Conservation (phyloP, 108 stramenopile species). For the Skeletonema grethae region DNA sequence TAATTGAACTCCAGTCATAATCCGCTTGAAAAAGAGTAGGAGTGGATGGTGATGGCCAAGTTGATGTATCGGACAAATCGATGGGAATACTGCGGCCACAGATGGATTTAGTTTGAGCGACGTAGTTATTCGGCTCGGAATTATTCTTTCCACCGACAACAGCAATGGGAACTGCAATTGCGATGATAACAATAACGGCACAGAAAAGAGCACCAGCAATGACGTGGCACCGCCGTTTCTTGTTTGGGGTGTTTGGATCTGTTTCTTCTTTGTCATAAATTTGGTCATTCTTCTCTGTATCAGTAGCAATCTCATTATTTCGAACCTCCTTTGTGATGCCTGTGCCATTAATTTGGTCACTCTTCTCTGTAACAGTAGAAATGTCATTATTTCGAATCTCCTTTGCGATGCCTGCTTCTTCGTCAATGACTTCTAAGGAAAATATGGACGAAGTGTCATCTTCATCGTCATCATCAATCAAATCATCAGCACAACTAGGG, state of each 20-base stretch:
- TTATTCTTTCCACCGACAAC: not conserved
- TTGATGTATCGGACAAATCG: not conserved
- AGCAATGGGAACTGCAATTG: not conserved
- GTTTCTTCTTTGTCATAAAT: not conserved
- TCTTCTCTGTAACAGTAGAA: no score
- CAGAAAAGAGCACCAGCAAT: not conserved
- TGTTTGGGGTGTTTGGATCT: not conserved
- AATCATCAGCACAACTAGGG: conserved; percentile 1
- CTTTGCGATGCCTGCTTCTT: not conserved
- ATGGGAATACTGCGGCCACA: not conserved
- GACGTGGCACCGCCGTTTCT: not conserved
- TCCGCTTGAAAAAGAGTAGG: conserved; percentile 2
- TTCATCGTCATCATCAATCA: not conserved
- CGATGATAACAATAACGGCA: not conserved
- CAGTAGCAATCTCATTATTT: no score
- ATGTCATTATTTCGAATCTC: not conserved
- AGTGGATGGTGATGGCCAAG: conserved; percentile 1
- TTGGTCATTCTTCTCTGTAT: not conserved
- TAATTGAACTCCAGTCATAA: not conserved
- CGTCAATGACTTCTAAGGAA: not conserved
- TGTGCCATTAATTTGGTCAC: no score
- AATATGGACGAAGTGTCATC: not conserved
- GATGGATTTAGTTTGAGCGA: not conserved
- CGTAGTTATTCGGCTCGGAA: not conserved
- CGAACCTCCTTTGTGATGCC: no score